A percentile compares a stretch with the other conserved stretches of the same genome.
Evolutionary conservation across 495 filamentous ascomycete species (phyloP).

Genomic region (Aspergillus incahuasiensis): DNA sequence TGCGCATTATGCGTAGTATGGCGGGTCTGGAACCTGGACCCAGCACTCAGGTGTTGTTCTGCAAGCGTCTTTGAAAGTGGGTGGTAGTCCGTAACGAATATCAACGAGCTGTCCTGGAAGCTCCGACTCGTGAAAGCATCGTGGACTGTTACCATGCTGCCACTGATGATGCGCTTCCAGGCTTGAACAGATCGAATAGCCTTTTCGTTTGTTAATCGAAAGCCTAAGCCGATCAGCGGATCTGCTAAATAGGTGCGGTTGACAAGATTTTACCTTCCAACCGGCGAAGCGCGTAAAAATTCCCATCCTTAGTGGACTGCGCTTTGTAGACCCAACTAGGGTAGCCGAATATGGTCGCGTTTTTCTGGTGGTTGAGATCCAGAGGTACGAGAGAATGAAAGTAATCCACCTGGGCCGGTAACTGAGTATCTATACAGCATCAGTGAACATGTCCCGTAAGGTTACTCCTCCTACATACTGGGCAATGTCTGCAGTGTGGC

Average conservation of each 20-base stretch:
- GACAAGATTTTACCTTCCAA: constrained; percentile 59
- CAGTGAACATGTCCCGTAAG: background rate
- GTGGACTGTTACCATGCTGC: constrained; percentile 79
- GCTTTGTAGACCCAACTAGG: constrained; percentile 95
- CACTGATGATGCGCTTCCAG: constrained; percentile 86
- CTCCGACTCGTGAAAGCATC: constrained; percentile 89
- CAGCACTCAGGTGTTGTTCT: constrained; percentile 70
- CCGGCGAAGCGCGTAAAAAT: constrained; percentile 75
- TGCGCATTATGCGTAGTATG: constrained; percentile 42
- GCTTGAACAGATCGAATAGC: constrained; percentile 78
- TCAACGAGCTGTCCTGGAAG: constrained; percentile 91
- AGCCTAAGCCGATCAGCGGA: constrained; percentile 39
- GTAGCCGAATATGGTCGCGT: constrained; percentile 70
- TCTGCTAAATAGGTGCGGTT: constrained; percentile 5
- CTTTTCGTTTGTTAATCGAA: constrained; percentile 79
- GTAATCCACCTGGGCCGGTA: constrained; percentile 71
- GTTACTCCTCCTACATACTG: constrained; percentile 47
- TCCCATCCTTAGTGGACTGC: constrained; percentile 79
- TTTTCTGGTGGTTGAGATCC: constrained; percentile 75
- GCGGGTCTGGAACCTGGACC: constrained; percentile 48
- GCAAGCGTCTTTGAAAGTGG: constrained; percentile 84
- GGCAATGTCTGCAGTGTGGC: constrained; percentile 80
- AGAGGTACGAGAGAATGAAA: constrained; percentile 91
- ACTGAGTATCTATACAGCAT: constrained; percentile 52
- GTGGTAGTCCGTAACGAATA: constrained; percentile 91